phyloP scores from a whole-genome alignment of 2,329 filamentous ascomycete genomes.

The Hypocreales sp. region DNA sequence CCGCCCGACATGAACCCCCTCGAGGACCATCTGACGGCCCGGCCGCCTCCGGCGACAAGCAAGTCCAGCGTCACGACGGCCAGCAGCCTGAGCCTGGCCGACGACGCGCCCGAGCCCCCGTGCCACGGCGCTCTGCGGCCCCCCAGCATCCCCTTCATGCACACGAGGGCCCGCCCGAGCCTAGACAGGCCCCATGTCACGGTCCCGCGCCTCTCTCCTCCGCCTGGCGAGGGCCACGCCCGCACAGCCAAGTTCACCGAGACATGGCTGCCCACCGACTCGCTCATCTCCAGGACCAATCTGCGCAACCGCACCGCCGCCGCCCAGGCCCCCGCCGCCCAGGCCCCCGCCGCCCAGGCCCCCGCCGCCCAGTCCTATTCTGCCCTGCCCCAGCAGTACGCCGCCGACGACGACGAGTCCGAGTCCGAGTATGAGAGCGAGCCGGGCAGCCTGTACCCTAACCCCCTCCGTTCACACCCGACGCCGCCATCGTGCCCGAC shows the following conservation, averaged over 20 bases:
- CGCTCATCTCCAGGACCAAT: constrained; percentile 36
- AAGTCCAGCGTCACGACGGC: constrained; percentile 38
- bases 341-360: too few species aligned
- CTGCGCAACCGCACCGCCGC: too few species aligned
- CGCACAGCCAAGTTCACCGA: constrained; percentile 34
- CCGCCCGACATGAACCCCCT: constrained; percentile 94
- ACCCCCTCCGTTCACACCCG: constrained; percentile 39
- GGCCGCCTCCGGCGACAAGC: constrained; percentile 58
- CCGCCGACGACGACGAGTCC: constrained; percentile 21
- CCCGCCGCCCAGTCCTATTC: constrained; percentile 28
- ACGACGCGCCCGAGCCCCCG: too few species aligned
- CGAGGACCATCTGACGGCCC: constrained; percentile 69
- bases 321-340: too few species aligned
- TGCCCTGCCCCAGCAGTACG: constrained; percentile 28
- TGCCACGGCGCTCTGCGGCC: too few species aligned
- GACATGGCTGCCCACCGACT: constrained; percentile 38
- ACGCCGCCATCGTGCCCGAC: too few species aligned
- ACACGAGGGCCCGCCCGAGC: constrained; percentile 55
- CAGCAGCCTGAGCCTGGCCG: constrained; percentile 22
- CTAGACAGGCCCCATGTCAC: too few species aligned
- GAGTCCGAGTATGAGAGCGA: constrained; percentile 25
- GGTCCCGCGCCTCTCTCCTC: too few species aligned
- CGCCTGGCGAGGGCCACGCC: constrained; percentile 12
- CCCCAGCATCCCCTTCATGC: constrained; percentile 58
- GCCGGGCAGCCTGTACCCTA: constrained; percentile 22